phyloP scores from a whole-genome alignment of 345 rosid genomes.

The Cardamine occulta region DNA sequence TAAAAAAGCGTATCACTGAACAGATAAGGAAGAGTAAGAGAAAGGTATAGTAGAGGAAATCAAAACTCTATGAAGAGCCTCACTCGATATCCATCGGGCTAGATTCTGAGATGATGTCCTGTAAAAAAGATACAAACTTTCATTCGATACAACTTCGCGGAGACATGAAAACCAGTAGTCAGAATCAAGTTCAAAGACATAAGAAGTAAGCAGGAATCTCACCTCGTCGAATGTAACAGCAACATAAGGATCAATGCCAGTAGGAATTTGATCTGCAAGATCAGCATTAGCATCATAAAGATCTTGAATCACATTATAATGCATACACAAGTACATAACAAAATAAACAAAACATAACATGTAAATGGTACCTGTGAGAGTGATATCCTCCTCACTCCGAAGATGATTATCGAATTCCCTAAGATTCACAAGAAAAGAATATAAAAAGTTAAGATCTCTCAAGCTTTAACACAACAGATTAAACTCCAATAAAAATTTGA shows the following conservation, averaged over 20 bases:
- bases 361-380: slow-evolving; percentile 56
- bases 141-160: neutral
- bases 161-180: neutral
- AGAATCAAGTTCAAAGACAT: neutral
- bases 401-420: slow-evolving; percentile 63
- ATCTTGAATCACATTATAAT: neutral
- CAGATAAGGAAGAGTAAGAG: neutral
- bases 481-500: neutral
- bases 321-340: neutral
- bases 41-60: neutral
- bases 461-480: slow-evolving; percentile 4
- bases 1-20: neutral
- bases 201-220: neutral
- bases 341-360: neutral
- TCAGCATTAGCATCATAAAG: slow-evolving; percentile 5
- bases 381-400: slow-evolving; percentile 67
- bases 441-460: neutral
- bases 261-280: slow-evolving; percentile 68
- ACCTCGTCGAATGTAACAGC: slow-evolving; percentile 78
- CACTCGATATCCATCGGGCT: slow-evolving; percentile 53
- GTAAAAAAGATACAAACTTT: slow-evolving; percentile 28
- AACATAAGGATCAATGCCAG: slow-evolving; percentile 63
- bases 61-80: slow-evolving; percentile 36
- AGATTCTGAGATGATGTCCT: slow-evolving; percentile 53
- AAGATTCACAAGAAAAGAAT: slow-evolving; percentile 1